Conservation (phyloP, 2,329 filamentous ascomycete genomes). For the Claviceps citrina region DNA sequence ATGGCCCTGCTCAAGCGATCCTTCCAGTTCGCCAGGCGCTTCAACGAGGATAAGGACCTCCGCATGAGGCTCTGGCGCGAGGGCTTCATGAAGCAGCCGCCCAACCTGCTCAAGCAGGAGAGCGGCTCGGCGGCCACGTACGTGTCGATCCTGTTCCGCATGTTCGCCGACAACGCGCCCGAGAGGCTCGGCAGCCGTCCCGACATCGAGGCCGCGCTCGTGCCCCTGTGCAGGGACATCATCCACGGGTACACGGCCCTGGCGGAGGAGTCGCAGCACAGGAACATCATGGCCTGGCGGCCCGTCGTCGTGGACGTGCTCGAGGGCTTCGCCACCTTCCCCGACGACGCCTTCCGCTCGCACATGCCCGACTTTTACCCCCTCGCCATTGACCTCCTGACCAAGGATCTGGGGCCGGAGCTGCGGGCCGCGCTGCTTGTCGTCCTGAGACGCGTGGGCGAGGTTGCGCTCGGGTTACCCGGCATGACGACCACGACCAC, state of each 20-base stretch:
- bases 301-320: conserved; percentile 94
- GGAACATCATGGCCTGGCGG: conserved; percentile 93
- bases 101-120: conserved; percentile 95
- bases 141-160: conserved; percentile 85
- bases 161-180: conserved; percentile 82
- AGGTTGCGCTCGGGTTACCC: conserved; percentile 48
- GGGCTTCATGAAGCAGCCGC: conserved; percentile 98
- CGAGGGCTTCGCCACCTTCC: conserved; percentile 80
- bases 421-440: conserved; percentile 63
- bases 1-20: conserved; percentile 93
- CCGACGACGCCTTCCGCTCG: conserved; percentile 59
- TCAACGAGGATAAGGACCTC: conserved; percentile 95
- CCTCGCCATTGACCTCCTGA: conserved; percentile 65
- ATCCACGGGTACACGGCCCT: conserved; percentile 70
- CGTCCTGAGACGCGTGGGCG: conserved; percentile 68
- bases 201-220: conserved; percentile 80
- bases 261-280: conserved; percentile 90
- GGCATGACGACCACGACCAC: conserved; percentile 24
- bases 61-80: conserved; percentile 90
- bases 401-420: conserved; percentile 66
- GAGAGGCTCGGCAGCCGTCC: conserved; percentile 65
- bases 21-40: conserved; percentile 90
- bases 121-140: conserved; percentile 86
- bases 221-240: conserved; percentile 91
- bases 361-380: conserved; percentile 78